Base-by-base conservation (phyloP, 192 early-diverging fungal genomes). In the Rhizophagus clarus region DNA sequence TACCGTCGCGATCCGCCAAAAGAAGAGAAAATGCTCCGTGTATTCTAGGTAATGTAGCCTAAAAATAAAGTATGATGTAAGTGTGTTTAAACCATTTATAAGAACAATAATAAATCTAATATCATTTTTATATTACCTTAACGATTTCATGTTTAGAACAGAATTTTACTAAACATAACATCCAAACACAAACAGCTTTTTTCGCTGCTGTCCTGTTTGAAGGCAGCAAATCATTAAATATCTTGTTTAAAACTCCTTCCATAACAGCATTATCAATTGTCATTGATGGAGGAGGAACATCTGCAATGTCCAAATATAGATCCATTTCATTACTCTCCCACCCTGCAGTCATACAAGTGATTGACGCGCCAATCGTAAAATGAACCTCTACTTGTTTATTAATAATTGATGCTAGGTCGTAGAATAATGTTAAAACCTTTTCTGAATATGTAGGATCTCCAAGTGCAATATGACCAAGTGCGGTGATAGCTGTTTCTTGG, bases 311-410 rank as follows among this genome's bases (percentile, higher is more conserved):
- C 22, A 92, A 87, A 81, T 89, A 91, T 56, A 89, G 88, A 62
- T 88, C 82, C 90, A 96, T 89, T 34, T 87, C 83, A 15, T 88
- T 77, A 11, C 93, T 89, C n/a, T 87, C 72, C 87, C 93, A 96
- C 7, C 94, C 93, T 68, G 83, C 86, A 8, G 89, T 84, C 20
- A 89, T 80, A 9, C 84, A 84, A 0, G 93, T 89, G 69, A 96
- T 80, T 0, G 96, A 92, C 79, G 96, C 95, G 31, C 96, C 97
- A 49, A 94, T 88, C 15, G 91, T 90, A 80, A 98, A 97, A 72
- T 95, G 91, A 40, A 95, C 80, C 66, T 98, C 97, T 0, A 94
- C 87, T 49, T 96, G 91, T 76, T 97, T 96, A 45, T 91, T 89
- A 45, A 91, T 81, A 8, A 84, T 79, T 22, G 87, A 79, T 2